Conservation (phyloP, 306 rosid species). For the Fragaria nilgerrensis region DNA sequence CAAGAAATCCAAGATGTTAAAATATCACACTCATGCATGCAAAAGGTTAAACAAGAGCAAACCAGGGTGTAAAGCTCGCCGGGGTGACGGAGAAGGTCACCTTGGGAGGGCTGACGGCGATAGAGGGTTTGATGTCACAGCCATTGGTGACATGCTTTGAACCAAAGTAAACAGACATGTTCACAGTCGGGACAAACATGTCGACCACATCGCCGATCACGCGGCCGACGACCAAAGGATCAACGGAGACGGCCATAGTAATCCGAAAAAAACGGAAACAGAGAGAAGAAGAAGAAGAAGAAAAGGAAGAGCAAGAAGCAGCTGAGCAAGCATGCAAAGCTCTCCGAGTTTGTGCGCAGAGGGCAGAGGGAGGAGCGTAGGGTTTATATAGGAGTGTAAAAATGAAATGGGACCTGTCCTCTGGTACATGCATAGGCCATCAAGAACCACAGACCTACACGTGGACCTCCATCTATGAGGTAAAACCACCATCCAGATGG, state of each 20-base stretch:
- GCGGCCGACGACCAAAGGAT: slow-evolving; percentile 80
- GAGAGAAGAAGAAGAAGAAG: not conserved
- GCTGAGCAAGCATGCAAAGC: not conserved
- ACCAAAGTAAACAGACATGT: slow-evolving; percentile 70
- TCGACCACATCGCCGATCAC: slow-evolving; percentile 89
- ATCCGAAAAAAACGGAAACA: not conserved
- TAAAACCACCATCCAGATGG: slow-evolving; percentile 36
- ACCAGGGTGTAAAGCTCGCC: slow-evolving; percentile 77
- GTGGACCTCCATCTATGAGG: slow-evolving; percentile 23
- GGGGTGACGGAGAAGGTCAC: slow-evolving; percentile 41
- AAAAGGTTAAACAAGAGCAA: not conserved
- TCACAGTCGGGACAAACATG: slow-evolving; percentile 64
- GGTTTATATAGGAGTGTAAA: slow-evolving; percentile 37
- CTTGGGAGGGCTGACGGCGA: slow-evolving; percentile 56
- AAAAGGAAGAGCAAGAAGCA: not conserved
- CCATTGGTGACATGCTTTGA: slow-evolving; percentile 81
- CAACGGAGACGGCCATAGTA: slow-evolving; percentile 64
- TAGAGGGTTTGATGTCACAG: slow-evolving; percentile 77
- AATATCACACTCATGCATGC: slow-evolving; percentile 8
- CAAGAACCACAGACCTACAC: slow-evolving; percentile 34
- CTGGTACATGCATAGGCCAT: slow-evolving; percentile 49
- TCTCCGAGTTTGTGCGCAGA: not conserved
- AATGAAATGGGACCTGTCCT: not conserved
- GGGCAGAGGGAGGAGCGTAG: not conserved
- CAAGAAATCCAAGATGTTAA: not conserved